A percentile compares a stretch with the other conserved stretches of the same genome.
phyloP scores from a whole-genome alignment of 1,284 basidiomycete species.

The Ganoderma lucidum region DNA sequence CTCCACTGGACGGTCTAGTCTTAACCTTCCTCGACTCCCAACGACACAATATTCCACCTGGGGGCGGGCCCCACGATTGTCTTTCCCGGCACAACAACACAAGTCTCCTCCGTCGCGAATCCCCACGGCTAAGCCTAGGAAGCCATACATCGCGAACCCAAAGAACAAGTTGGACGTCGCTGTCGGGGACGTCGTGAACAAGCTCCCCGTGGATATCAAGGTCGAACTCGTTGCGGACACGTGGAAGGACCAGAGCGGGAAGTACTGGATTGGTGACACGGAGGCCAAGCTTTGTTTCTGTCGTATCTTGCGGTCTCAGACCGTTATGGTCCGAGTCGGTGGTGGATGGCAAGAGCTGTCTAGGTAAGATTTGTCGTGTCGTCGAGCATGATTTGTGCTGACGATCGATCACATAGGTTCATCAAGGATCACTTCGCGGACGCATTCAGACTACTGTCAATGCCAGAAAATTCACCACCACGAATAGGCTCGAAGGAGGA shows the following conservation, averaged over 20 bases:
- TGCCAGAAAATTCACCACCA: slow-evolving; percentile 60
- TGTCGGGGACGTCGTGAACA: slow-evolving; percentile 90
- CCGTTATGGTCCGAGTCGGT: slow-evolving; percentile 94
- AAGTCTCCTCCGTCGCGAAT: slow-evolving; percentile 55
- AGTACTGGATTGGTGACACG: slow-evolving; percentile 94
- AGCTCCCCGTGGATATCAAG: slow-evolving; percentile 85
- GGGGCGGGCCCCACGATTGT: slow-evolving; percentile 72
- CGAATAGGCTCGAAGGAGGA: slow-evolving; percentile 63
- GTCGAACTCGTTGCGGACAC: slow-evolving; percentile 83
- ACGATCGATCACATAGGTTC: slow-evolving; percentile 60
- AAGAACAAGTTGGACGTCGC: slow-evolving; percentile 92
- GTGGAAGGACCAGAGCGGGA: slow-evolving; percentile 92
- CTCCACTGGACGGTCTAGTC: slow-evolving; percentile 37
- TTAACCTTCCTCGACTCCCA: slow-evolving; percentile 45
- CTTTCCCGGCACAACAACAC: slow-evolving; percentile 53
- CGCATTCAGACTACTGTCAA: slow-evolving; percentile 65
- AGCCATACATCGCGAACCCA: slow-evolving; percentile 84
- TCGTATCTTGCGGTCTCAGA: slow-evolving; percentile 89
- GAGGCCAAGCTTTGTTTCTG: slow-evolving; percentile 92
- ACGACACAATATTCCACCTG: slow-evolving; percentile 62
- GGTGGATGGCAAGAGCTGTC: slow-evolving; percentile 95
- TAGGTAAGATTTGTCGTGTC: slow-evolving; percentile 60
- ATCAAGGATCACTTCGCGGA: slow-evolving; percentile 88
- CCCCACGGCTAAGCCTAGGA: slow-evolving; percentile 52
- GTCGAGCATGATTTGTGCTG: background rate